Base-by-base conservation (phyloP, 257 asterid genomes). In the Fraxinus pennsylvanica region DNA sequence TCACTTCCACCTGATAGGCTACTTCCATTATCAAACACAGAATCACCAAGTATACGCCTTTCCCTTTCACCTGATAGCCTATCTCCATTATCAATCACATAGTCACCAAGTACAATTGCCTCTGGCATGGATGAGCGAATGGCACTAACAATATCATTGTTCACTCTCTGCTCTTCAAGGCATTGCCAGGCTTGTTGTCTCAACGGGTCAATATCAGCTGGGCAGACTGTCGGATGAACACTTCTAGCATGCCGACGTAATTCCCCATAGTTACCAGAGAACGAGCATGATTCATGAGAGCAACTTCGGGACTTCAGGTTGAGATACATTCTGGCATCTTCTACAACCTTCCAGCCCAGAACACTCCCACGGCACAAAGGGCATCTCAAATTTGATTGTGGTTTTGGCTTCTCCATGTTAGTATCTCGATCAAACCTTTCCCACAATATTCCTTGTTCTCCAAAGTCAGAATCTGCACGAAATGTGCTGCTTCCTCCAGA, bases 361-460 rank as follows among this genome's bases (percentile, higher is more conserved):
- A 95, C 91, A 15, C 59, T 59, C 66, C 98, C 98, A 77, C 99
- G 98, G 30, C 99, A 95, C 74, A 95, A 75, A 35, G 98, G 99
- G 78, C 99, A 95, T 78, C 77, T 86, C 82, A 95, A 87, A 70
- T 86, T 87, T 19, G 82, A 79, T 57, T 72, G 74, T 15, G 88
- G 75, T 68, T 85, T 90, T 3, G 86, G 68, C 74, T 75, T 84
- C 63, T 86, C 92, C 45, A 43, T 36, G 74, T 70, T 70, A 59
- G 38, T 27, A 45, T 80, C 90, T 70, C 73, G 81, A 78, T 86
- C 81, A 76, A 79, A 81, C 35, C 78, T 68, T 43, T 73, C 82
- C 82, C 80, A 68, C 5, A 52, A 36, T 68, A 47, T 43, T 21
- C 67, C 72, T 68, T 29, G 84, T 59, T 77, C 54, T 71, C 68